phyloP scores from a whole-genome alignment of 768 basidiomycete species.

The Leccinum sublutescens region DNA sequence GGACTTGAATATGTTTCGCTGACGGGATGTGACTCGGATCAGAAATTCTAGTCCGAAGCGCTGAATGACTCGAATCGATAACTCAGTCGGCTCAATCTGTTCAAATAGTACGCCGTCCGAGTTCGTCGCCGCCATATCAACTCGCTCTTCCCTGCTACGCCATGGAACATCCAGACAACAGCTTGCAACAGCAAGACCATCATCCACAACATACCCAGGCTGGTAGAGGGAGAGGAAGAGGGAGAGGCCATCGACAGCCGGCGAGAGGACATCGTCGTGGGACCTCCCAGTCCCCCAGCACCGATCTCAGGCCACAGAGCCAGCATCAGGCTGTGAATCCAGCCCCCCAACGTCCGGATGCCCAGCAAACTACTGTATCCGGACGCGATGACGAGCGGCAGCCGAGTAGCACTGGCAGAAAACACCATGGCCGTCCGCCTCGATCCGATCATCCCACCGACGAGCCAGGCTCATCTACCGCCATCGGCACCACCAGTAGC shows the following conservation, averaged over 20 bases:
- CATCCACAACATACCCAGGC: background rate
- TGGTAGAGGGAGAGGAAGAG: background rate
- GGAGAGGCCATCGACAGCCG: constrained; percentile 3
- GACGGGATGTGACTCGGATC: no score
- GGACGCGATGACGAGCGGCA: background rate
- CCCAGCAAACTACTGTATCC: background rate
- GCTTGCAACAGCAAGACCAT: background rate
- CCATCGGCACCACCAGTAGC: background rate
- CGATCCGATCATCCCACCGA: background rate
- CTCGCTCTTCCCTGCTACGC: background rate
- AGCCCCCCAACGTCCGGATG: background rate
- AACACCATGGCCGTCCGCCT: constrained; percentile 1
- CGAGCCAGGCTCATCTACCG: background rate
- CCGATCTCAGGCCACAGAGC: background rate
- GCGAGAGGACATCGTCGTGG: background rate
- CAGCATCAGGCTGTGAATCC: background rate
- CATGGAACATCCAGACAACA: constrained; percentile 12
- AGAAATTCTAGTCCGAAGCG: no score
- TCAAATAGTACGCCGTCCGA: no score
- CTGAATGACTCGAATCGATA: no score
- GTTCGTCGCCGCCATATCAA: background rate
- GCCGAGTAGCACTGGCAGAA: background rate
- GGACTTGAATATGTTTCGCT: no score
- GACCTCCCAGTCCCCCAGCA: background rate
- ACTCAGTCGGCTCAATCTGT: no score